A percentile compares a stretch with the other conserved stretches of the same genome.
phyloP scores from a whole-genome alignment of 352 stramenopile species.

The Globisporangium radiosum region DNA sequence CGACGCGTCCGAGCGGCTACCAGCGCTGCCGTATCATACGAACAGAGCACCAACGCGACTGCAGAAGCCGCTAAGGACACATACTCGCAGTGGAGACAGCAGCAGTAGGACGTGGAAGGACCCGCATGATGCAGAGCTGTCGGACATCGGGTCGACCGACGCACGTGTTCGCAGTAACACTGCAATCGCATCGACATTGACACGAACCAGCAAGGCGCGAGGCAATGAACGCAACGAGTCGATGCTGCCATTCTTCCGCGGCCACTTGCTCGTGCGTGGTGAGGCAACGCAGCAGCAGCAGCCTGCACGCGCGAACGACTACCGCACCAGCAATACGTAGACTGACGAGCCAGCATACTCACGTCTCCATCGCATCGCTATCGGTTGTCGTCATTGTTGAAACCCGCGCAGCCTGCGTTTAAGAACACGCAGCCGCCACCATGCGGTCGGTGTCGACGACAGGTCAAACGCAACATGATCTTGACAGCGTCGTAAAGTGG shows the following conservation, averaged over 20 bases:
- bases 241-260: conserved; percentile 57
- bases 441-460: too few relatives aligned
- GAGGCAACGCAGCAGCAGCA: conserved; percentile 21
- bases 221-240: conserved; percentile 5
- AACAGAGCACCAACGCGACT: conserved; percentile 11
- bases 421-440: neutral
- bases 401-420: conserved; percentile 17
- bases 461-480: neutral
- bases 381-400: conserved; percentile 1
- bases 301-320: conserved; percentile 27
- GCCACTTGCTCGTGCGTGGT: conserved; percentile 57
- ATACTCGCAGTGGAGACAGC: neutral
- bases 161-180: neutral
- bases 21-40: conserved; percentile 5
- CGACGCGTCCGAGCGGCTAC: conserved; percentile 8
- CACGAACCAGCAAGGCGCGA: neutral
- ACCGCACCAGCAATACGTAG: conserved; percentile 19
- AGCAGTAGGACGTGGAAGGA: conserved; percentile 7
- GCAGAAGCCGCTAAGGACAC: conserved; percentile 5
- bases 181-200: too few relatives aligned
- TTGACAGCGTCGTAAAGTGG: conserved; percentile 37
- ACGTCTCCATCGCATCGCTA: conserved; percentile 8
- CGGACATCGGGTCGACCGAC: neutral
- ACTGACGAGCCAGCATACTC: neutral
- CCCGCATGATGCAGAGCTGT: neutral